Conservation (phyloP, 2,329 filamentous ascomycete genomes). For the Cadophora luteo-olivacea region DNA sequence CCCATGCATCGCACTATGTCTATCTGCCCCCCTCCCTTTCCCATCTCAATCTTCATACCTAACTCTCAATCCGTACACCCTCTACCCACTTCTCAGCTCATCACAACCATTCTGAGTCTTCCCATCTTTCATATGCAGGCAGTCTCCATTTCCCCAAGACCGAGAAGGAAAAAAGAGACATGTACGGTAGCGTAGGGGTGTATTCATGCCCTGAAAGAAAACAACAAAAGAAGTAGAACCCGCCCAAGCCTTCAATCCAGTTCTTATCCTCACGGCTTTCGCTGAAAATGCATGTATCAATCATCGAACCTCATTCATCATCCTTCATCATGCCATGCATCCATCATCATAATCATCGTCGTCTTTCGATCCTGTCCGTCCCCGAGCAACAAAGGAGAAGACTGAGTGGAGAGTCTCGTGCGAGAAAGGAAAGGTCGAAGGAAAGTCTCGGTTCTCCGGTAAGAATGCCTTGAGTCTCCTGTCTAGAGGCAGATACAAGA, state of each 20-base stretch:
- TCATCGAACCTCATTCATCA: neutral
- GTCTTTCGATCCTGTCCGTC: neutral
- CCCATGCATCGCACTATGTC: neutral
- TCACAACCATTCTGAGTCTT: neutral
- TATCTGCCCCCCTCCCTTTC: neutral
- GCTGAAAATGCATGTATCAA: slow-evolving; percentile 16
- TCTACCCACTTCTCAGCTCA: neutral
- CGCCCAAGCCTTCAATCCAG: neutral
- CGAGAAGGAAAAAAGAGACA: slow-evolving; percentile 1
- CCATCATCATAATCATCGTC: neutral
- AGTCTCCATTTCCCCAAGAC: neutral
- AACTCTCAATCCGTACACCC: neutral
- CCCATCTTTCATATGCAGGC: neutral
- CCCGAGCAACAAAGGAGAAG: neutral
- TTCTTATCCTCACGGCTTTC: slow-evolving; percentile 13
- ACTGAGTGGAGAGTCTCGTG: neutral
- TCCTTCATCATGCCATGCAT: neutral
- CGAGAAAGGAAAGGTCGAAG: neutral
- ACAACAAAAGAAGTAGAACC: neutral
- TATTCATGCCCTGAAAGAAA: neutral
- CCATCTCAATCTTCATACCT: neutral
- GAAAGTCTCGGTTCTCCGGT: no score
- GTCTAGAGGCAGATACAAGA: neutral
- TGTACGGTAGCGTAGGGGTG: neutral
- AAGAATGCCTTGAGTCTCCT: no score